Evolutionary conservation across 2,329 filamentous ascomycete species (phyloP), one percentile per base, ranked within the genome.

Genomic region (Nannizziopsis barbatae): DNA sequence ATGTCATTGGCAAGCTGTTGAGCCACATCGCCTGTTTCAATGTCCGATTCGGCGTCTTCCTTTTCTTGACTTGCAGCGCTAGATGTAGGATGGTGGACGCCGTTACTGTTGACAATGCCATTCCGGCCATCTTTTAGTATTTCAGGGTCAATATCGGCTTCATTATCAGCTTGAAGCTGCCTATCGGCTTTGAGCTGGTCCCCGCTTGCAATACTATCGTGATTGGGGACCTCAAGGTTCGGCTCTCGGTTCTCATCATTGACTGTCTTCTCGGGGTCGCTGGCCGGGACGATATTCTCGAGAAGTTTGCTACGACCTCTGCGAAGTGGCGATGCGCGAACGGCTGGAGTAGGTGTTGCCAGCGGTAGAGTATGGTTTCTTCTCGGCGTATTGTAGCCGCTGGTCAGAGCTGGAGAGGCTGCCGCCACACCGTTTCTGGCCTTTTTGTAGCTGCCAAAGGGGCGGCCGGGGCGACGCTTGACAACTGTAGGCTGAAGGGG

Each of bases 401-500:
- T 63, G 1, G 60, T 63, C 18, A 64, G 60, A 40, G 58, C 51
- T 5, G 61, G 57, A 5, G 60, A 62, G 8, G 65, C 62, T n/a
- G 64, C 67, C 31, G 46, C 42, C 46, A 47, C 59, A 55, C 30
- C 53, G 55, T 45, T 57, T 56, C 10, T 52, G 44, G 37, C 57
- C 27, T 53, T 53, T 35, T 51, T 51, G 14, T 27, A 61, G 40
- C 59, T 65, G 22, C 62, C 62, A 50, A 60, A 63, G 4, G 67
- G 65, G 30, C 67, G 65, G 36, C 66, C 66, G 18, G 61, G 58
- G n/a, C 62, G 64, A 44, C 61, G 58, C 54, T 65, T 67, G 10
- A 58, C 51, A 5, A 60, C 52, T 9, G 64, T 62, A 3, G 60
- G 57, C 53, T 66, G 66, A 15, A 69, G 59, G 3, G 67, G 67